Evolutionary conservation across 345 rosid genomes (phyloP).

Genomic region (Lepidium aucheri): DNA sequence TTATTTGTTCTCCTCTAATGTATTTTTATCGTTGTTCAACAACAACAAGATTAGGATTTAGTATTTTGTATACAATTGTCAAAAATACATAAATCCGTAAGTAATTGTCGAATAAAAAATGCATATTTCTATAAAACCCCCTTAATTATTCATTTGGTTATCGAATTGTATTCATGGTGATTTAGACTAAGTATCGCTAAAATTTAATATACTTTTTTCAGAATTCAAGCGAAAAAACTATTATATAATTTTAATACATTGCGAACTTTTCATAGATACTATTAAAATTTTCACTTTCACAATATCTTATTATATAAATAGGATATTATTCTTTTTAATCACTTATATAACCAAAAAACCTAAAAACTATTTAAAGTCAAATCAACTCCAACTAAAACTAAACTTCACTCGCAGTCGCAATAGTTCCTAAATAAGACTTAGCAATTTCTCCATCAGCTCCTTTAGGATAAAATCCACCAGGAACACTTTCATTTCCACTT

Average conservation of each 20-base stretch:
- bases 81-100: too few relatives aligned
- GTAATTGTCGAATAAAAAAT: too few relatives aligned
- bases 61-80: too few relatives aligned
- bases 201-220: not conserved
- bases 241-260: not conserved
- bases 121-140: too few relatives aligned
- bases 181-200: not conserved
- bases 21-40: too few relatives aligned
- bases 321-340: not conserved
- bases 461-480: conserved; percentile 63
- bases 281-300: not conserved
- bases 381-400: conserved; percentile 4
- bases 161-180: not conserved
- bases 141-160: not conserved
- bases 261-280: not conserved
- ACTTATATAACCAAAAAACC: conserved; percentile 1
- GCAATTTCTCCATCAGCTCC: conserved; percentile 65
- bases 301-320: not conserved
- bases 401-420: not conserved
- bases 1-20: too few relatives aligned
- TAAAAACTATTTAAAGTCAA: not conserved
- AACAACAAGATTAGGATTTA: too few relatives aligned
- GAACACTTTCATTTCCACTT: conserved; percentile 42
- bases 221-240: not conserved
- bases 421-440: conserved; percentile 24